Evolutionary conservation across 495 filamentous ascomycete species (phyloP), one percentile per base, ranked within the genome.

Genomic region (Hypoxylon rickii): DNA sequence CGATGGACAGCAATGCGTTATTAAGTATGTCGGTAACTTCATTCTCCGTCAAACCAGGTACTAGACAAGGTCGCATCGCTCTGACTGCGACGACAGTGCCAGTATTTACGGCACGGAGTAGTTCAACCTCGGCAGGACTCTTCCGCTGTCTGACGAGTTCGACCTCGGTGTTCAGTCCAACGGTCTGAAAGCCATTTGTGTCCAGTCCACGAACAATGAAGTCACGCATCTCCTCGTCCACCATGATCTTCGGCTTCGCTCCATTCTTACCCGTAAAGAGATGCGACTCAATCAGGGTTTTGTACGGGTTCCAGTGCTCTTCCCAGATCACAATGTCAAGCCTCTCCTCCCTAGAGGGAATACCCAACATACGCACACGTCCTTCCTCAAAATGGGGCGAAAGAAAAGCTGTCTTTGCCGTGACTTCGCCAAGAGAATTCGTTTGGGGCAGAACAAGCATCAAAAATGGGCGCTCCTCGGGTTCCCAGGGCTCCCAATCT

Each of bases 401-500:
- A 7, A 83, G 70, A 41, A 82, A 82, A 1, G 70, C 72, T 7
- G 76, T 81, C 46, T 70, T 77, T 3, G 77, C 77, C 7, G 66
- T 71, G 44, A 81, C 51, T 6, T 63, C 61, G 0, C 77, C 75
- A 21, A 63, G 63, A 7, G 58, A 29, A 18, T 60, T 55, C 13
- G 31, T 39, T 3, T 63, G 21, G 0, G 81, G 79, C 22, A 73
- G 65, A 13, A 83, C 70, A 10, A 83, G 47, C 78, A 84, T 81
- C 22, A 83, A 51, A 40, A 84, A 82, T 0, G 81, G 80, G 3
- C 79, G 66, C 58, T 83, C 81, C 62, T 84, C 80, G 0, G 80
- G 81, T 73, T 83, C 80, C 81, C 78, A 82, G 1, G 74, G 71
- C 53, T 84, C 81, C 81, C 81, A 84, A 45, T 82, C 77, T 6